Evolutionary conservation across 257 asterid genomes (phyloP).

Genomic region (Nicotiana undulata): DNA sequence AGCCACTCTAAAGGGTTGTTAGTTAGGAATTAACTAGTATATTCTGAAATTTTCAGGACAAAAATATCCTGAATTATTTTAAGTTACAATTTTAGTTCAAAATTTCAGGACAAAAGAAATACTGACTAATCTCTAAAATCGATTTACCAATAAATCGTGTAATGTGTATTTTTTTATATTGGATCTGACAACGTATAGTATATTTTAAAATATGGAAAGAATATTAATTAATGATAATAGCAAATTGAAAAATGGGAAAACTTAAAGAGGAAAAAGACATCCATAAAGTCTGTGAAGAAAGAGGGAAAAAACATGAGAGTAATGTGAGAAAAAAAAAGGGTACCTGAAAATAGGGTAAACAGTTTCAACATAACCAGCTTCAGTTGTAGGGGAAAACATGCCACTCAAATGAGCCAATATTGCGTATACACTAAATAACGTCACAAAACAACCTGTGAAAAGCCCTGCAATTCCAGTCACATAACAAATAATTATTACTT

Average conservation of each 20-base stretch:
- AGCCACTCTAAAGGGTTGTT: too few relatives aligned
- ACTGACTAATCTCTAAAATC: too few relatives aligned
- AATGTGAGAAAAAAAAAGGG: constrained; percentile 6
- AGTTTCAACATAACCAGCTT: constrained; percentile 57
- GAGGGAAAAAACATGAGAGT: background rate
- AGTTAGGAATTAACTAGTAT: too few relatives aligned
- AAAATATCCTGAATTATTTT: too few relatives aligned
- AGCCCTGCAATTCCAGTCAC: constrained; percentile 49
- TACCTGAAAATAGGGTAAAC: constrained; percentile 95
- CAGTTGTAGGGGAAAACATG: constrained; percentile 53
- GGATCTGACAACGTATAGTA: background rate
- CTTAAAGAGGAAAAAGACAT: background rate
- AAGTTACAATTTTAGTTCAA: too few relatives aligned
- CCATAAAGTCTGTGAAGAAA: background rate
- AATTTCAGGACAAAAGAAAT: too few relatives aligned
- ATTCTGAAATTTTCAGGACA: too few relatives aligned
- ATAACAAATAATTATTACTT: background rate
- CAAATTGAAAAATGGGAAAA: background rate
- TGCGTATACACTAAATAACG: constrained; percentile 70
- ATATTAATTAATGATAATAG: background rate
- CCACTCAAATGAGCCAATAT: constrained; percentile 82
- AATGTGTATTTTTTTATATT: background rate
- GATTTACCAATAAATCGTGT: too few relatives aligned
- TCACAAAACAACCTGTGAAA: constrained; percentile 82
- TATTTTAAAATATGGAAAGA: background rate